phyloP scores from a whole-genome alignment of 331 rosid species.

The Malus hybrid region DNA sequence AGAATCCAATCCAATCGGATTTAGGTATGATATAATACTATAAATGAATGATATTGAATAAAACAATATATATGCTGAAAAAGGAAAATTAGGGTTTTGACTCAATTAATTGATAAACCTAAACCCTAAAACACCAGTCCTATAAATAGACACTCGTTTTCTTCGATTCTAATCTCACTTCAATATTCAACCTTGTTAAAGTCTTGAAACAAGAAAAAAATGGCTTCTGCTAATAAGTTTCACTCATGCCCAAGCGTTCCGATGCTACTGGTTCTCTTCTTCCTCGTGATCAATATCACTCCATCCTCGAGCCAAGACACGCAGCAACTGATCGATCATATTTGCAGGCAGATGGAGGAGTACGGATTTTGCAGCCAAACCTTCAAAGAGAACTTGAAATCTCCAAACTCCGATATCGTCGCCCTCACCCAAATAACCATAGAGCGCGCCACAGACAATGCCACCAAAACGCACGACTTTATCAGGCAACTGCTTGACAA shows the following conservation, averaged over 20 bases:
- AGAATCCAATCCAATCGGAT: too few relatives aligned
- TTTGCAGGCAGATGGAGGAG: conserved; percentile 21
- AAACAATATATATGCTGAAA: too few relatives aligned
- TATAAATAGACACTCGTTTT: not conserved
- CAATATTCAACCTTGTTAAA: not conserved
- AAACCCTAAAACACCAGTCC: not conserved
- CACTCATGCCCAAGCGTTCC: not conserved
- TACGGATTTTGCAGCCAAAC: conserved; percentile 23
- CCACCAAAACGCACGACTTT: conserved; percentile 2
- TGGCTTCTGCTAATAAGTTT: not conserved
- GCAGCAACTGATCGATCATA: conserved; percentile 16
- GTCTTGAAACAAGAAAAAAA: not conserved
- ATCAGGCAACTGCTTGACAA: not conserved
- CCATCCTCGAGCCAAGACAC: not conserved
- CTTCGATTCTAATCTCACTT: not conserved
- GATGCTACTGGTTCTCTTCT: not conserved
- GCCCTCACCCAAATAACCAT: conserved; percentile 20
- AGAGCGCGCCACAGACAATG: conserved; percentile 8
- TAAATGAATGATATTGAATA: too few relatives aligned
- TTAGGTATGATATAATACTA: too few relatives aligned
- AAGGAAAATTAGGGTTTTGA: too few relatives aligned
- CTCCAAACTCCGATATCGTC: not conserved
- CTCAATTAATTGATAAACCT: too few relatives aligned
- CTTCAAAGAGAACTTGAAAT: conserved; percentile 9
- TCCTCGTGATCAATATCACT: not conserved